phyloP scores from a whole-genome alignment of 129 eudicot genomes.

The Artemisia tridentata region DNA sequence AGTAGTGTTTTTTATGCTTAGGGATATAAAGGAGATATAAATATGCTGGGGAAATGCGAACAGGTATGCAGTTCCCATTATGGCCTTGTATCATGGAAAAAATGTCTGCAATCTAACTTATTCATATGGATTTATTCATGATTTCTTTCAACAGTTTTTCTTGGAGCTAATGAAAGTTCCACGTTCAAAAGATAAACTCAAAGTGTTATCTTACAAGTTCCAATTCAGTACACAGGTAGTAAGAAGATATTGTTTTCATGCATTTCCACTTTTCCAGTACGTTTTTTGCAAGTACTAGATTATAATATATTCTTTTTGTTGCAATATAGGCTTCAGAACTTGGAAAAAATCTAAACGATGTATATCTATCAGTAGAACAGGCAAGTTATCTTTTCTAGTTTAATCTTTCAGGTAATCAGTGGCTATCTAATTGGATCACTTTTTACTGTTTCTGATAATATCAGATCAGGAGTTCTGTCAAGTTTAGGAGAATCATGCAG shows the following conservation, averaged over 20 bases:
- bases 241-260: slow-evolving; percentile 17
- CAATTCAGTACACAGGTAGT: slow-evolving; percentile 75
- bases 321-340: slow-evolving; percentile 64
- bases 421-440: slow-evolving; percentile 8
- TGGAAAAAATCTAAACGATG: slow-evolving; percentile 46
- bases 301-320: slow-evolving; percentile 12
- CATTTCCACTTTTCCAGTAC: not conserved
- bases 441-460: slow-evolving; percentile 23
- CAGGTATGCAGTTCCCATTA: slow-evolving; percentile 44
- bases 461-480: slow-evolving; percentile 85
- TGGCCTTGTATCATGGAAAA: slow-evolving; percentile 6
- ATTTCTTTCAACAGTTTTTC: slow-evolving; percentile 59
- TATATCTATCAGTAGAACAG: slow-evolving; percentile 77
- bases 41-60: slow-evolving; percentile 78
- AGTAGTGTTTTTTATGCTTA: slow-evolving; percentile 36
- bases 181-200: slow-evolving; percentile 75
- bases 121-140: slow-evolving; percentile 11
- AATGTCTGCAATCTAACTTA: not conserved
- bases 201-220: slow-evolving; percentile 81
- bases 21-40: slow-evolving; percentile 80
- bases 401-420: slow-evolving; percentile 1
- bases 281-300: slow-evolving; percentile 10
- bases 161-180: slow-evolving; percentile 89
- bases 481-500: slow-evolving; percentile 86
- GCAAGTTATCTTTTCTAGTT: slow-evolving; percentile 19